Percentiles rank a stretch among this genome's conserved stretches.
Evolutionary conservation across 1,284 basidiomycete species (phyloP).

Genomic region (Moesziomyces parantarcticus): DNA sequence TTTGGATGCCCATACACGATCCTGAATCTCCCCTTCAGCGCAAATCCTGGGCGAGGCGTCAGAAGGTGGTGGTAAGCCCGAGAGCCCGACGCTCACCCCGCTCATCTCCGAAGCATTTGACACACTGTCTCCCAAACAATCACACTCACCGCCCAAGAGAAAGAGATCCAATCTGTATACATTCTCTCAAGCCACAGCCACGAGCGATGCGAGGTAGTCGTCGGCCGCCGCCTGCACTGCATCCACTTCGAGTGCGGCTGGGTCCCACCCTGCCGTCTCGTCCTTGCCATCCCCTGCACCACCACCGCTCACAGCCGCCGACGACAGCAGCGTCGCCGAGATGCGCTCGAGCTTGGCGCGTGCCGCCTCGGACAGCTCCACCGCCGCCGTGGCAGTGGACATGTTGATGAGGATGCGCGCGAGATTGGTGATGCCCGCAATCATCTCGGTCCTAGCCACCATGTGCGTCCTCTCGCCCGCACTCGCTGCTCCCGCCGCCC

Average conservation of each 20-base stretch:
- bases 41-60: no score
- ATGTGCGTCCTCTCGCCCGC: constrained; percentile 73
- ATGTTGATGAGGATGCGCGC: constrained; percentile 34
- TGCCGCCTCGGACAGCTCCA: background rate
- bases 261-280: constrained; percentile 22
- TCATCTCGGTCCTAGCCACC: constrained; percentile 80
- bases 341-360: constrained; percentile 19
- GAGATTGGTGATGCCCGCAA: constrained; percentile 72
- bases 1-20: no score
- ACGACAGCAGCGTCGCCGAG: constrained; percentile 8
- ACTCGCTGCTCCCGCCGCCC: constrained; percentile 4
- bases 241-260: constrained; percentile 38
- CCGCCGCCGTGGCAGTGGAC: constrained; percentile 2
- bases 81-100: no score
- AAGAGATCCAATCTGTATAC: no score
- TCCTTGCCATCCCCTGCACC: constrained; percentile 2
- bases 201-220: constrained; percentile 37
- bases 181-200: constrained; percentile 21
- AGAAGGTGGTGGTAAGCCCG: no score
- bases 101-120: no score
- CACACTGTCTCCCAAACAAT: no score
- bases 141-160: no score
- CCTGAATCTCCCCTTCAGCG: no score
- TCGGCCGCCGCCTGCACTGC: constrained; percentile 40
- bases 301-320: constrained; percentile 13